phyloP scores from a whole-genome alignment of 164 flowering plant genomes.

The Platanus orientalis region DNA sequence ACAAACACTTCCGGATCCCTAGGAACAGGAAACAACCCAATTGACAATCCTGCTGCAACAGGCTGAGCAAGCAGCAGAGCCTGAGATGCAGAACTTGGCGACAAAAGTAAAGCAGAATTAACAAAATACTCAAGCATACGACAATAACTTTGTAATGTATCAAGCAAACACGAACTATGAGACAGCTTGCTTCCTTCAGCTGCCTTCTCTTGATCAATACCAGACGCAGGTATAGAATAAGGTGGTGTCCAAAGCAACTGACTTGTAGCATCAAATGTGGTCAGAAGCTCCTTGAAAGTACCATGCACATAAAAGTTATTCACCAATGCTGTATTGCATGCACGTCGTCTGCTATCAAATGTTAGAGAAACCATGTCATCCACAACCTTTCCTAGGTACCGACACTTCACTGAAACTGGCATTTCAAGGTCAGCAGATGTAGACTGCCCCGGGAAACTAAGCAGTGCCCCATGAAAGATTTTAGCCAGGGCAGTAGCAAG shows the following conservation, averaged over 20 bases:
- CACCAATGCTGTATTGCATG: constrained; percentile 65
- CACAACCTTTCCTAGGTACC: constrained; percentile 91
- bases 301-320: constrained; percentile 91
- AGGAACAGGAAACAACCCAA: constrained; percentile 83
- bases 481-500: constrained; percentile 75
- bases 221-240: constrained; percentile 37
- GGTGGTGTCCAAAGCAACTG: constrained; percentile 87
- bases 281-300: constrained; percentile 79
- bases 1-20: constrained; percentile 86
- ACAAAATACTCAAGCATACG: constrained; percentile 81
- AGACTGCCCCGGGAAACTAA: constrained; percentile 62
- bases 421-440: constrained; percentile 44
- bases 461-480: constrained; percentile 63
- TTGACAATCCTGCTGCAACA: constrained; percentile 73
- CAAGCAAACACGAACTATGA: constrained; percentile 67
- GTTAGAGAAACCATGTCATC: constrained; percentile 72
- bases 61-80: constrained; percentile 88
- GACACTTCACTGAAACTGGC: constrained; percentile 72
- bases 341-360: constrained; percentile 68
- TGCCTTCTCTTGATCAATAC: constrained; percentile 42
- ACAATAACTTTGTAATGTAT: constrained; percentile 77
- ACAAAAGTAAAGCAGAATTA: constrained; percentile 64
- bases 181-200: constrained; percentile 51
- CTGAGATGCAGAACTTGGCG: constrained; percentile 68
- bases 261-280: constrained; percentile 94